Evolutionary conservation across 371 early-diverging fungal species (phyloP).

Genomic region (Choanephora cucurbitarum): DNA sequence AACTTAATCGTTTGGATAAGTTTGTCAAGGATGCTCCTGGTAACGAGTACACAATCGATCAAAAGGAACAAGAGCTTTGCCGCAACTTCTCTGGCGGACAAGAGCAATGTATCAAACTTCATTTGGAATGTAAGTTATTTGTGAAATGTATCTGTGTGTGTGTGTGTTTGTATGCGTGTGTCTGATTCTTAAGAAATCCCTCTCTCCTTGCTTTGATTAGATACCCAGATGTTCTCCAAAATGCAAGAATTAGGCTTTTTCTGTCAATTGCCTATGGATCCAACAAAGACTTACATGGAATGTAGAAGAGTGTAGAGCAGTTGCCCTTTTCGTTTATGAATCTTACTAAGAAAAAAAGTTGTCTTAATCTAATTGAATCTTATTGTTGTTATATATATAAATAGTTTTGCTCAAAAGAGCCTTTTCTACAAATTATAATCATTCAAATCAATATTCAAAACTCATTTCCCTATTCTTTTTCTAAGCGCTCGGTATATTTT

Average conservation of each 20-base stretch:
- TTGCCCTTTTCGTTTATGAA: not conserved
- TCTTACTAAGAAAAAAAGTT: not conserved
- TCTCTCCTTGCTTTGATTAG: too few relatives aligned
- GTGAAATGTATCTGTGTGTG: too few relatives aligned
- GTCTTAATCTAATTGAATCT: too few relatives aligned
- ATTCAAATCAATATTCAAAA: too few relatives aligned
- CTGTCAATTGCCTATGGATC: constrained; percentile 59
- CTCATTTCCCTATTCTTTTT: too few relatives aligned
- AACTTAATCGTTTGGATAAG: constrained; percentile 37
- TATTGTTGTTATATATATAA: too few relatives aligned
- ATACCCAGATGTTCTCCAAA: constrained; percentile 55
- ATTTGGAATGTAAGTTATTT: constrained; percentile 54
- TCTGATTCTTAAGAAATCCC: too few relatives aligned
- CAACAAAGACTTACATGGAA: constrained; percentile 56
- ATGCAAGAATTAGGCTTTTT: constrained; percentile 64
- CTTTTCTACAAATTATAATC: too few relatives aligned
- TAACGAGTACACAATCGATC: constrained; percentile 49
- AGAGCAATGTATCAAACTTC: constrained; percentile 47
- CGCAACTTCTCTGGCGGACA: constrained; percentile 33
- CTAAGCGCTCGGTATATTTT: too few relatives aligned
- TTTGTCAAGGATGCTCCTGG: constrained; percentile 47
- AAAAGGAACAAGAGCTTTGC: constrained; percentile 45
- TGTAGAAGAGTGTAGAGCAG: constrained; percentile 40
- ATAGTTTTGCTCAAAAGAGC: too few relatives aligned
- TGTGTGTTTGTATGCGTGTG: too few relatives aligned